phyloP scores from a whole-genome alignment of 139 green algal genomes.

The Marvania coccoides region DNA sequence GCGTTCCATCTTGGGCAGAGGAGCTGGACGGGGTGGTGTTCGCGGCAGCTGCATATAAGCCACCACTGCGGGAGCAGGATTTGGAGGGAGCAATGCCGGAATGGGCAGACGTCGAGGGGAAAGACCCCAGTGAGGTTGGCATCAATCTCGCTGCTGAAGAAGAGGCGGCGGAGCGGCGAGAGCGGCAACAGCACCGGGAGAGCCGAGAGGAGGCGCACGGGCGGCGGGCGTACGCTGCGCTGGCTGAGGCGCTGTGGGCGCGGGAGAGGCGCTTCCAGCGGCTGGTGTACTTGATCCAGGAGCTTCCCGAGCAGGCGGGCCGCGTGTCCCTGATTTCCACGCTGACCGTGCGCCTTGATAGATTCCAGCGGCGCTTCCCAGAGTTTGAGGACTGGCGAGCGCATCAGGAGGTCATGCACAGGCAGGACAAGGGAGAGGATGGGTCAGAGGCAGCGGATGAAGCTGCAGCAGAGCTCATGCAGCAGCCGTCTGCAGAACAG shows the following conservation, averaged over 20 bases:
- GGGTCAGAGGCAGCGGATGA: no score
- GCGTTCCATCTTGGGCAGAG: background rate
- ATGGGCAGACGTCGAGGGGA: background rate
- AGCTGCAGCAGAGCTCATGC: no score
- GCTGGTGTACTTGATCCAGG: background rate
- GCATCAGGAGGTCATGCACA: no score
- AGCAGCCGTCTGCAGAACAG: no score
- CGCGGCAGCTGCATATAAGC: background rate
- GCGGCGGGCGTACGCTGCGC: background rate
- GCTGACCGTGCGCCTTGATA: background rate
- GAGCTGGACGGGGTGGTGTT: background rate
- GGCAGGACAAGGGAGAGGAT: no score
- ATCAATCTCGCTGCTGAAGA: no score
- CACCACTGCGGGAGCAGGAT: background rate
- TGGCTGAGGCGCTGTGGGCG: background rate
- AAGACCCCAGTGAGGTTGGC: no score
- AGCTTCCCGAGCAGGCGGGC: background rate
- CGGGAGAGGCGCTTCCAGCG: background rate
- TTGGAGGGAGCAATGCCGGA: background rate
- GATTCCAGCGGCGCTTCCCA: background rate
- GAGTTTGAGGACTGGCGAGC: constrained; percentile 12
- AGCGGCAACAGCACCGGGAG: background rate
- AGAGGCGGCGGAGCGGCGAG: background rate
- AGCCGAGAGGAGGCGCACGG: background rate
- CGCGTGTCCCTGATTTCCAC: background rate